Conservation (phyloP, 345 rosid genomes). For the Litchi chinensis region DNA sequence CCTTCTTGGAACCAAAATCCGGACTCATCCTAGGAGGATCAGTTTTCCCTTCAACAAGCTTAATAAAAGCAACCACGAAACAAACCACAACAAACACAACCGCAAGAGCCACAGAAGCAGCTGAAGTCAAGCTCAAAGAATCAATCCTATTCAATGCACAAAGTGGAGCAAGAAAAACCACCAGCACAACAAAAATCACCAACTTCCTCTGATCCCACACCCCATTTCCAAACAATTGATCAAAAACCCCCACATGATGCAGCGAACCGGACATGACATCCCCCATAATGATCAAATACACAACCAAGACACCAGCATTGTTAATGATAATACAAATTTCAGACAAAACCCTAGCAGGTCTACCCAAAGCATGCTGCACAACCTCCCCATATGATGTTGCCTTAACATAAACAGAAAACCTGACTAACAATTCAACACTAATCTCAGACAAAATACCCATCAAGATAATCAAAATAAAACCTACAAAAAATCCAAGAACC, state of each 20-base stretch:
- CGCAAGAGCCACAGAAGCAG: conserved; percentile 92
- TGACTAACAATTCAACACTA: conserved; percentile 77
- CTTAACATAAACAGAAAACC: conserved; percentile 68
- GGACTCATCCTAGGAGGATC: conserved; percentile 78
- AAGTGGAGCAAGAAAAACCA: conserved; percentile 83
- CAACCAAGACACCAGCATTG: conserved; percentile 93
- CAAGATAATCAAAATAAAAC: conserved; percentile 64
- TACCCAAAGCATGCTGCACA: conserved; percentile 81
- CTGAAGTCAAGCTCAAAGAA: conserved; percentile 84
- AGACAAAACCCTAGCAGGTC: conserved; percentile 71
- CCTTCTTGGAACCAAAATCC: conserved; percentile 67
- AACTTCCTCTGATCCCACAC: conserved; percentile 92
- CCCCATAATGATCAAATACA: conserved; percentile 87
- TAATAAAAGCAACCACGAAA: conserved; percentile 62
- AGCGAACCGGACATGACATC: conserved; percentile 92
- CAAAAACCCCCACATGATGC: conserved; percentile 86
- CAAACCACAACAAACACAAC: conserved; percentile 88
- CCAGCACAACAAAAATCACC: conserved; percentile 63
- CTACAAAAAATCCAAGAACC: conserved; percentile 78
- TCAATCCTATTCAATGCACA: conserved; percentile 83
- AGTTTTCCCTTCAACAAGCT: conserved; percentile 81
- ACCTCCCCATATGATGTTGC: conserved; percentile 88
- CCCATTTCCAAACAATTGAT: conserved; percentile 93
- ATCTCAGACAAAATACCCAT: conserved; percentile 84
- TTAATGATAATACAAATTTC: conserved; percentile 91